phyloP scores from a whole-genome alignment of 2,329 filamentous ascomycete genomes.

The Cryphonectria japonica region DNA sequence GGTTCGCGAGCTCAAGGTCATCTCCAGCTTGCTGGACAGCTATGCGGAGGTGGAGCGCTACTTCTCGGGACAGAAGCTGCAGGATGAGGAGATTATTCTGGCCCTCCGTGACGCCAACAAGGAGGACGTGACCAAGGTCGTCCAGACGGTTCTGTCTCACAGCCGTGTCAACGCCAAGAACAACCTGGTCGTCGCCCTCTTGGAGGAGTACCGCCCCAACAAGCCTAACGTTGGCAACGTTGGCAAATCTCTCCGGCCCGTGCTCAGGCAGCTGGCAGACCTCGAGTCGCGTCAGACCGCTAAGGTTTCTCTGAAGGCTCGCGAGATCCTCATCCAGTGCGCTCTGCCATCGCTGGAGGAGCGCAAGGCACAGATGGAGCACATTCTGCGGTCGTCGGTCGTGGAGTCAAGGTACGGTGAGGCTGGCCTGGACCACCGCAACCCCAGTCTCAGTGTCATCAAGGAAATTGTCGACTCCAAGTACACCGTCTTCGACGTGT shows the following conservation, averaged over 20 bases:
- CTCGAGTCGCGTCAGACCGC: conserved; percentile 83
- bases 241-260: conserved; percentile 81
- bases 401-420: conserved; percentile 97
- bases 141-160: conserved; percentile 90
- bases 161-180: conserved; percentile 93
- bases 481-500: conserved; percentile 96
- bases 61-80: conserved; percentile 81
- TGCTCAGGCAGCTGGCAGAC: conserved; percentile 85
- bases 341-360: conserved; percentile 95
- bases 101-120: conserved; percentile 95
- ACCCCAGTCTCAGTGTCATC: conserved; percentile 86
- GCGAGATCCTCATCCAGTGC: conserved; percentile 96
- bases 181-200: conserved; percentile 85
- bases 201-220: conserved; percentile 94
- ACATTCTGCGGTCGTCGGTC: conserved; percentile 93
- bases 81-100: conserved; percentile 92
- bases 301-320: conserved; percentile 96
- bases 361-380: conserved; percentile 95
- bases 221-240: conserved; percentile 88
- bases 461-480: conserved; percentile 99
- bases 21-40: conserved; percentile 76
- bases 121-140: conserved; percentile 83
- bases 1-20: conserved; percentile 82
- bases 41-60: conserved; percentile 85
- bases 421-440: conserved; percentile 93